Conservation (phyloP, 371 early-diverging fungal genomes). For the Zychaea mexicana region DNA sequence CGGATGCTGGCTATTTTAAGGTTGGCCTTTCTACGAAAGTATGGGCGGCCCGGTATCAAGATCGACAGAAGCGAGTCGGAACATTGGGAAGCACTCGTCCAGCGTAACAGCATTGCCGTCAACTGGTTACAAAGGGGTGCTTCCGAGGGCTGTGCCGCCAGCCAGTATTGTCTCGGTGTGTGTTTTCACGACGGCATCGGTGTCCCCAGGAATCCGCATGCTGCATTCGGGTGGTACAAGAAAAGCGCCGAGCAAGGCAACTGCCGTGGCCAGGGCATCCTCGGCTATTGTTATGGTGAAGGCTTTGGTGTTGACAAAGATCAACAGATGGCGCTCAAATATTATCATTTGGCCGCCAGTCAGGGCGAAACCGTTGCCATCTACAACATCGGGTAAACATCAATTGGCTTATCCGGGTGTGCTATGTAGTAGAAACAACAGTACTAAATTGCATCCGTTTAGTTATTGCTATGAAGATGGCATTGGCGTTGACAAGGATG, state of each 20-base stretch:
- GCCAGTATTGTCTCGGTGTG: conserved; percentile 60
- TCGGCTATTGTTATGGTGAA: conserved; percentile 78
- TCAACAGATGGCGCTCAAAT: conserved; percentile 66
- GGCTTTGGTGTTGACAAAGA: conserved; percentile 78
- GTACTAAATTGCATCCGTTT: too few relatives aligned
- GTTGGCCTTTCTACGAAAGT: conserved; percentile 68
- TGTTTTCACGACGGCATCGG: conserved; percentile 74
- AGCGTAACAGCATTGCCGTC: neutral
- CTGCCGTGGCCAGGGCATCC: conserved; percentile 68
- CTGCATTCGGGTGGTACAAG: conserved; percentile 64
- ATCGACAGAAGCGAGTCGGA: conserved; percentile 72
- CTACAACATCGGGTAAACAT: conserved; percentile 65
- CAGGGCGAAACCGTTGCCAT: conserved; percentile 73
- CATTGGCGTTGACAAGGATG: conserved; percentile 69
- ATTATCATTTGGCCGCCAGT: conserved; percentile 68
- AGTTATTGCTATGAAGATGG: conserved; percentile 85
- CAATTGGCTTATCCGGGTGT: neutral
- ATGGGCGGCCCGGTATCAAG: conserved; percentile 70
- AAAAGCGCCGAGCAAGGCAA: conserved; percentile 61
- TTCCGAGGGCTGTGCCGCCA: conserved; percentile 30
- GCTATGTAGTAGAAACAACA: too few relatives aligned
- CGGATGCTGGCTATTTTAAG: conserved; percentile 55
- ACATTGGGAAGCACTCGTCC: conserved; percentile 39
- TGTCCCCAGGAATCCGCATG: conserved; percentile 42
- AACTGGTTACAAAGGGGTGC: conserved; percentile 62